phyloP scores from a whole-genome alignment of 108 stramenopile genomes.

The Pseudonitzschia delicatissima region DNA sequence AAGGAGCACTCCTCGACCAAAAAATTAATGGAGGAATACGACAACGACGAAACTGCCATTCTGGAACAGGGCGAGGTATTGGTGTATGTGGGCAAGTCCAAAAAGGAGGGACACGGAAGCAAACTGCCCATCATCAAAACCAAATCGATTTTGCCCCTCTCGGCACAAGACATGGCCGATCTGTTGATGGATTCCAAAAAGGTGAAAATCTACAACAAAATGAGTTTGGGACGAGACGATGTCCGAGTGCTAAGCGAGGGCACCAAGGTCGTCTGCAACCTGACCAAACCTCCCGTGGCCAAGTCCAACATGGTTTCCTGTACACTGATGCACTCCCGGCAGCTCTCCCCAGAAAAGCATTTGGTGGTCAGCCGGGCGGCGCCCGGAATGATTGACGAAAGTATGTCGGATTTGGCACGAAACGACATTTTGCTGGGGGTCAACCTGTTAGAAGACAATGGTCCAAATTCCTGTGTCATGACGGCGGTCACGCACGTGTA shows the following conservation, averaged over 20 bases:
- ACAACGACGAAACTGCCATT: slow-evolving; percentile 7
- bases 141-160: slow-evolving; percentile 55
- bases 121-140: slow-evolving; percentile 77
- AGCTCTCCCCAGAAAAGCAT: slow-evolving; percentile 16
- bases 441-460: slow-evolving; percentile 60
- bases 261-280: slow-evolving; percentile 78
- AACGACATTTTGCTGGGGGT: slow-evolving; percentile 85
- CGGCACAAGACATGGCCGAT: slow-evolving; percentile 66
- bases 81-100: slow-evolving; percentile 66
- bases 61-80: slow-evolving; percentile 37
- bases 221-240: slow-evolving; percentile 83
- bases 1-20: slow-evolving; percentile 40
- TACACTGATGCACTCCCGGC: slow-evolving; percentile 74
- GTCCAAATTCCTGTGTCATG: slow-evolving; percentile 54
- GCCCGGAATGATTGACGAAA: slow-evolving; percentile 19
- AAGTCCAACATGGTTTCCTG: slow-evolving; percentile 60
- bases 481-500: slow-evolving; percentile 83
- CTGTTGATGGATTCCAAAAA: slow-evolving; percentile 75
- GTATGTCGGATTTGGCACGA: slow-evolving; percentile 23
- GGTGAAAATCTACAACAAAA: slow-evolving; percentile 76
- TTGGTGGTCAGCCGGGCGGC: slow-evolving; percentile 82
- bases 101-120: slow-evolving; percentile 49
- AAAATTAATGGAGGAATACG: slow-evolving; percentile 31
- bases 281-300: slow-evolving; percentile 68
- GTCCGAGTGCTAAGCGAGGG: slow-evolving; percentile 40